phyloP scores from a whole-genome alignment of 2,329 filamentous ascomycete genomes.

The Fusarium brachygibbosum region DNA sequence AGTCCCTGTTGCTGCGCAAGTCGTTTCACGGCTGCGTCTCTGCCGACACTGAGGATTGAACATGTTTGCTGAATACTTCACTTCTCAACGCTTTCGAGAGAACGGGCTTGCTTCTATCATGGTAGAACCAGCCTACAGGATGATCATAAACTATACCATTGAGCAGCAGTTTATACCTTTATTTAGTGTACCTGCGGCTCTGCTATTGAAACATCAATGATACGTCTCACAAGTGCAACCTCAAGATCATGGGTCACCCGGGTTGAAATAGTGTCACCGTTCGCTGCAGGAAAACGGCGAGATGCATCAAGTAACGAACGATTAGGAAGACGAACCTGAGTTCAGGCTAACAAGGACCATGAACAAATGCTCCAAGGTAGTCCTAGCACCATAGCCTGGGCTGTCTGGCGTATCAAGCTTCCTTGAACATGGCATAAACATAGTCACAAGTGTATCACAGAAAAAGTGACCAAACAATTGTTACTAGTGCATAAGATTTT shows the following conservation, averaged over 20 bases:
- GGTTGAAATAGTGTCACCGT: conserved; percentile 7
- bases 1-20: conserved; percentile 44
- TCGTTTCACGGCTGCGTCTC: conserved; percentile 3
- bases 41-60: conserved; percentile 2
- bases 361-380: not conserved
- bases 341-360: not conserved
- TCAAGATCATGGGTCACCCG: conserved; percentile 1
- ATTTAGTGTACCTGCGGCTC: conserved; percentile 8
- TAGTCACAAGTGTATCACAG: not conserved
- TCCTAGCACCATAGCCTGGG: not conserved
- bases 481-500: conserved; percentile 13
- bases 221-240: conserved; percentile 27
- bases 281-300: conserved; percentile 16
- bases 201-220: not conserved
- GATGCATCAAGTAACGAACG: conserved; percentile 16
- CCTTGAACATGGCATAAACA: not conserved
- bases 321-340: not conserved
- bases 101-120: too few relatives aligned
- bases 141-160: not conserved
- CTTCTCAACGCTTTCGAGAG: not conserved
- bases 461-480: not conserved
- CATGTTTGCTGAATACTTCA: conserved; percentile 11
- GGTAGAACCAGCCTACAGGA: not conserved
- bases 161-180: not conserved
- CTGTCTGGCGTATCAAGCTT: not conserved